Evolutionary conservation across 495 filamentous ascomycete genomes (phyloP), one percentile per base, ranked within the genome.

Genomic region (Aspergillus wentii): DNA sequence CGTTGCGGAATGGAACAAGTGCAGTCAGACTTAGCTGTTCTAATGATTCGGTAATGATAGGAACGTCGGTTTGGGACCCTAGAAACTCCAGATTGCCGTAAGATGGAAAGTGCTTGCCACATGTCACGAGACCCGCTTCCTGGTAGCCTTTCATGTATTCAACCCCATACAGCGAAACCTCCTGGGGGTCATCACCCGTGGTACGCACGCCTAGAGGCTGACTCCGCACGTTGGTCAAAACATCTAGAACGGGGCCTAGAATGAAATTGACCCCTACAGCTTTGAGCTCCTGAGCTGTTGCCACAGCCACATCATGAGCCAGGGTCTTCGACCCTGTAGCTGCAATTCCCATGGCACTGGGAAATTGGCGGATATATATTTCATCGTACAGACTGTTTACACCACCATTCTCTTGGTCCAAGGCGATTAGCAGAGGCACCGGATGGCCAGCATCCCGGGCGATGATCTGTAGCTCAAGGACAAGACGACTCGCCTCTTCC

Each of bases 391-490:
- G 71, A 59, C 86, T 91, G 64, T 95, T 95, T 52, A 95, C 88
- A 3, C 88, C 88, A 32, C 88, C 88, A 83, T 95, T 95, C 57
- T 95, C 88, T 51, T 95, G 88, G 54, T 95, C 88, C 23, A 94
- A 54, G 10, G 85, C 86, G 49, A 95, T 94, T 38, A 87, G 66
- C 17, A 95, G 64, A 9, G 88, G 88, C 3, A 90, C 80, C 2
- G 82, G 82, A 57, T 95, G 88, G 28, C 88, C 86, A 37, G 88
- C 84, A 66, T 91, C 72, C 52, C 84, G 83, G 17, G 88, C 88
- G 54, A 88, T 88, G 39, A 82, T 88, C 59, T 95, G 88, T 27
- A 95, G 70, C 51, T 94, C 85, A 36, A 90, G 79, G 22, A 89
- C 83, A 30, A 95, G 66, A 50, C 72, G 74, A 20, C 87, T 85